These are phyloP conservation scores for Talaromyces adpressus DNA, from an alignment of 495 filamentous ascomycete species.

Conservation along the genomic window DNA sequence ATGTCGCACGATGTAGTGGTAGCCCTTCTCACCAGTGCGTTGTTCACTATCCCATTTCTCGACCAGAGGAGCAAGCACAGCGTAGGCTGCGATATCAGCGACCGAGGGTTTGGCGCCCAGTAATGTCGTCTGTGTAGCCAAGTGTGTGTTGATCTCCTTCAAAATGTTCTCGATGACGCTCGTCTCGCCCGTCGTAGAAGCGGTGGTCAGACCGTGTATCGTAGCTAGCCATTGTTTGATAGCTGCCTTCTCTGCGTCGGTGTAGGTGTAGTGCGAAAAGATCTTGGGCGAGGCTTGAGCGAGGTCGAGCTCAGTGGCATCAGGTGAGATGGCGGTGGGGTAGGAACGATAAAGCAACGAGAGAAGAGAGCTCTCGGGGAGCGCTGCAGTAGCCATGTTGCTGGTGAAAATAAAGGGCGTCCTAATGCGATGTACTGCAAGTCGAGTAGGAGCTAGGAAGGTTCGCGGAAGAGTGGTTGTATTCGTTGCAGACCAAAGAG, in stretches of 20 bases:
- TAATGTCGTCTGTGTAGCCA: constrained; percentile 81
- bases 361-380: constrained; percentile 44
- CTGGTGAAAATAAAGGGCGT: neutral
- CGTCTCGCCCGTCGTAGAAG: constrained; percentile 52
- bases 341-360: constrained; percentile 49
- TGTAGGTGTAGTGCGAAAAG: constrained; percentile 64
- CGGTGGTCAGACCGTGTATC: constrained; percentile 57
- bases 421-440: neutral
- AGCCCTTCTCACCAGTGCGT: constrained; percentile 83
- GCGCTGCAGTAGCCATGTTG: constrained; percentile 43
- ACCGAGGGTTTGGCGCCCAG: constrained; percentile 86
- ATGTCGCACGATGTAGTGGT: constrained; percentile 85
- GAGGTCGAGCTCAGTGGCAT: constrained; percentile 45
- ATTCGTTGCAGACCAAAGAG: neutral
- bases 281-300: constrained; percentile 45
- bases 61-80: constrained; percentile 70
- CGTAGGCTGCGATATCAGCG: constrained; percentile 83
- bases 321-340: constrained; percentile 38
- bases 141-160: constrained; percentile 71
- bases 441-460: neutral
- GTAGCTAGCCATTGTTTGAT: constrained; percentile 82
- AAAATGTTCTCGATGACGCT: constrained; percentile 45
- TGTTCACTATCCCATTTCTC: constrained; percentile 78
- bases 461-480: neutral
- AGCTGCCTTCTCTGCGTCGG: constrained; percentile 70